Evolutionary conservation across 805 yeast species (phyloP).

Genomic region (Candida silvatica): DNA sequence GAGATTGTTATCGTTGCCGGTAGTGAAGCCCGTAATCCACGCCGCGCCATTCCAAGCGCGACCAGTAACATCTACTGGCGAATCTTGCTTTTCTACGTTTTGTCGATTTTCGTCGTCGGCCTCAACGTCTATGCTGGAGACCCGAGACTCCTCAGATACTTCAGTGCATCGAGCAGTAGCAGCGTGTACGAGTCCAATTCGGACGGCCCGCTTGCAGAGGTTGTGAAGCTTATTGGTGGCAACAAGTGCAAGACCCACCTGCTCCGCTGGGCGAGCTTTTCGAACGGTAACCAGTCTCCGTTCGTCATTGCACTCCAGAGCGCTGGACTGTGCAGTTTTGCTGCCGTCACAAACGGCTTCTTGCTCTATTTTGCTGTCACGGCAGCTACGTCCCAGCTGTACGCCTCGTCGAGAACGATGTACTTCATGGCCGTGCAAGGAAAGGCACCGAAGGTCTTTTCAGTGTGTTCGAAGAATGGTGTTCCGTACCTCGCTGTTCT

Average conservation of each 20-base stretch:
- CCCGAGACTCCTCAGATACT: conserved; percentile 57
- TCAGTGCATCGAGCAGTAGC: conserved; percentile 11
- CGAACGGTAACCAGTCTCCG: conserved; percentile 46
- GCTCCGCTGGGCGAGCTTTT: conserved; percentile 26
- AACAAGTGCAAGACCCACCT: conserved; percentile 16
- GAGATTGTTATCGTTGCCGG: conserved; percentile 80
- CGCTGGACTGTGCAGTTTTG: conserved; percentile 41
- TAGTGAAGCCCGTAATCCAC: conserved; percentile 77
- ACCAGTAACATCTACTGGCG: conserved; percentile 70
- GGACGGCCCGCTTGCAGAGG: conserved; percentile 8
- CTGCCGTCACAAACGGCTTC: conserved; percentile 42
- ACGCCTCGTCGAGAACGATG: conserved; percentile 52
- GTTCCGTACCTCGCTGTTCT: conserved; percentile 68
- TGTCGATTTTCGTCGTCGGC: conserved; percentile 63
- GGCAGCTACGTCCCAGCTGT: conserved; percentile 50
- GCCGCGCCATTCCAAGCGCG: conserved; percentile 69
- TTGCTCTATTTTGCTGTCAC: conserved; percentile 46
- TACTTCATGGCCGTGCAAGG: conserved; percentile 47
- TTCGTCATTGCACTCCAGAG: conserved; percentile 48
- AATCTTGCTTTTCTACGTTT: conserved; percentile 52
- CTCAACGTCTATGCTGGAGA: conserved; percentile 72
- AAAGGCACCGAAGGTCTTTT: conserved; percentile 54
- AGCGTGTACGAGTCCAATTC: conserved; percentile 16
- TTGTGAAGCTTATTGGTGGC: conserved; percentile 20
- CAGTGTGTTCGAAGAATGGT: conserved; percentile 53